A percentile compares a stretch with the other conserved stretches of the same genome.
These are phyloP conservation scores for Rhynchospora breviuscula DNA, from an alignment of 176 grass and related monocot species.

Conservation along the genomic window DNA sequence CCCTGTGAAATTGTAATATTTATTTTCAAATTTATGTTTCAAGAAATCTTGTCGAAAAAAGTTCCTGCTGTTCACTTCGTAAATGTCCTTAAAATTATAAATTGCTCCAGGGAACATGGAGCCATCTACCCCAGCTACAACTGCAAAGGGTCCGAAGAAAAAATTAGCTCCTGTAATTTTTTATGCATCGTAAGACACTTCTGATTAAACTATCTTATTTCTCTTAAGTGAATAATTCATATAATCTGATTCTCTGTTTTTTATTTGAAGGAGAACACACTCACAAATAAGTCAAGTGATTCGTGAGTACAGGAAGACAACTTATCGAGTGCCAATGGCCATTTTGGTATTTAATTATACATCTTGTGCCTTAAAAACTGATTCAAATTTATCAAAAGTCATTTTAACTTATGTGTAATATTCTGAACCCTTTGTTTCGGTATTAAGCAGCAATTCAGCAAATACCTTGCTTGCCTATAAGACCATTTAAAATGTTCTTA, in stretches of 20 bases:
- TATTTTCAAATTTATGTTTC: neutral
- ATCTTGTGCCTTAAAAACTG: neutral
- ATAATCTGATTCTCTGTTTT: constrained; percentile 1
- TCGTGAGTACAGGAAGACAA: constrained; percentile 88
- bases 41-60: neutral
- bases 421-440: neutral
- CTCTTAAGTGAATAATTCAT: neutral
- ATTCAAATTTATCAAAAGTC: constrained; percentile 1
- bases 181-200: constrained; percentile 70
- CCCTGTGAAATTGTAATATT: neutral
- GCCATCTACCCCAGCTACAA: constrained; percentile 15
- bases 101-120: constrained; percentile 38
- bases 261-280: constrained; percentile 89
- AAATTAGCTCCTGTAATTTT: constrained; percentile 51
- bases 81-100: neutral
- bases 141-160: constrained; percentile 54
- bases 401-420: neutral
- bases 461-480: neutral
- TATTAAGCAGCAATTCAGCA: neutral
- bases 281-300: constrained; percentile 93
- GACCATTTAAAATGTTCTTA: neutral
- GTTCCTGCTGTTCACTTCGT: neutral
- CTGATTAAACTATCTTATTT: neutral
- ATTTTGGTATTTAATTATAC: constrained; percentile 51
- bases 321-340: constrained; percentile 76